These are phyloP conservation scores for Lathyrus tuberosus DNA, from an alignment of 306 rosid species.

Conservation along the genomic window DNA sequence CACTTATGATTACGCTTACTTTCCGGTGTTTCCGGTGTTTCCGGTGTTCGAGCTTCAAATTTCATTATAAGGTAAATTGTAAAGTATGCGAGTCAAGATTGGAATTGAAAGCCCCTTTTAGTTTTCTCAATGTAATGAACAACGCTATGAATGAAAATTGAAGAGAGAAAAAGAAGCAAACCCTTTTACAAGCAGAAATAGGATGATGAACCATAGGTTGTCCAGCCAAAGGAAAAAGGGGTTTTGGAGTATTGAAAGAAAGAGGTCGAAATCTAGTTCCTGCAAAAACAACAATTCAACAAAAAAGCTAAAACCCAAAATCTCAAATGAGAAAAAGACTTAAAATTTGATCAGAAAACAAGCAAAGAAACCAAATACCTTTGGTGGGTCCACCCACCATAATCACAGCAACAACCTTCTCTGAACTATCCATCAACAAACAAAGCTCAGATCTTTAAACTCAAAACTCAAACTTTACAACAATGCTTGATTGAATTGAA, in stretches of 20 bases:
- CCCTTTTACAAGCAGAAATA: constrained; percentile 93
- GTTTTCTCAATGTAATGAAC: constrained; percentile 9
- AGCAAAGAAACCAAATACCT: constrained; percentile 50
- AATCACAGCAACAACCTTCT: constrained; percentile 93
- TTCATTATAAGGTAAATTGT: not conserved
- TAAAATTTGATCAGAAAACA: constrained; percentile 15
- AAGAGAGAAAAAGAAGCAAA: constrained; percentile 41
- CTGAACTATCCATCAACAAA: constrained; percentile 69
- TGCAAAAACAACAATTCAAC: constrained; percentile 38
- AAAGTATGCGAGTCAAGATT: constrained; percentile 34
- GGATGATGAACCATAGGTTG: constrained; percentile 98
- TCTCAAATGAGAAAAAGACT: constrained; percentile 14
- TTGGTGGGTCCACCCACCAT: constrained; percentile 99
- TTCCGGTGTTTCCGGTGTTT: too few species aligned
- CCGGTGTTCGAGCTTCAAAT: too few species aligned
- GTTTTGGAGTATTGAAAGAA: constrained; percentile 92
- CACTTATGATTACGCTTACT: too few species aligned
- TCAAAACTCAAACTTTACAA: constrained; percentile 24
- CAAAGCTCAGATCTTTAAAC: constrained; percentile 47
- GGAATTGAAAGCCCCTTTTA: constrained; percentile 27
- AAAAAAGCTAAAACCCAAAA: constrained; percentile 31
- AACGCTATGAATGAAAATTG: constrained; percentile 12
- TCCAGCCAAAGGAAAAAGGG: constrained; percentile 97
- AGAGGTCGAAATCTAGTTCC: constrained; percentile 99
- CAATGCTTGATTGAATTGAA: constrained; percentile 10